These are phyloP conservation scores for Lithospermum erythrorhizon DNA, from an alignment of 257 asterid species.

Conservation along the genomic window DNA sequence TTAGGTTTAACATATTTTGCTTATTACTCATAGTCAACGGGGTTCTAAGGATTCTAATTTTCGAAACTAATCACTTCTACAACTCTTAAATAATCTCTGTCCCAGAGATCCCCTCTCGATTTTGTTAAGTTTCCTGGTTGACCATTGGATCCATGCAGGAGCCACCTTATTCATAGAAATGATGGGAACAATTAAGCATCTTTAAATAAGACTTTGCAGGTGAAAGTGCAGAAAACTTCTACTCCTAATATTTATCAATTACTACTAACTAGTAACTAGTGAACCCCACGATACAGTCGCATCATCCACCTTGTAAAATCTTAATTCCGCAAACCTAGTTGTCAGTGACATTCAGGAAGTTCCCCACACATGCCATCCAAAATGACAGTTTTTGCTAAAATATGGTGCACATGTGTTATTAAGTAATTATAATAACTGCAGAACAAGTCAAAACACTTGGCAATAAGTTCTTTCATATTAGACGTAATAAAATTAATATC, in stretches of 20 bases:
- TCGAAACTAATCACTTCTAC: too few relatives aligned
- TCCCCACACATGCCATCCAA: not conserved
- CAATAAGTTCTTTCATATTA: not conserved
- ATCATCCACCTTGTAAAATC: not conserved
- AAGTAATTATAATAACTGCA: not conserved
- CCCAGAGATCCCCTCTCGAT: too few relatives aligned
- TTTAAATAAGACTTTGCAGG: not conserved
- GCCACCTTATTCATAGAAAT: not conserved
- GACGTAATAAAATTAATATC: not conserved
- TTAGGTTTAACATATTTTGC: too few relatives aligned
- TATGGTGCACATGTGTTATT: not conserved
- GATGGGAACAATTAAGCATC: not conserved
- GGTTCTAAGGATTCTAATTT: too few relatives aligned
- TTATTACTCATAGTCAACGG: too few relatives aligned
- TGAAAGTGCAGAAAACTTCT: not conserved
- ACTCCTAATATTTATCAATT: not conserved
- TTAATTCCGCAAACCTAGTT: not conserved
- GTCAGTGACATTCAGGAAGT: not conserved
- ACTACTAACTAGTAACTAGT: not conserved
- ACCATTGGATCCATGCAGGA: not conserved
- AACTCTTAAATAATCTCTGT: too few relatives aligned
- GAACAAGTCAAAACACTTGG: not conserved
- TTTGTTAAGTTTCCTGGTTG: too few relatives aligned
- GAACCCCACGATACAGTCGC: not conserved
- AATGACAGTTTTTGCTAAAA: not conserved